These are phyloP conservation scores for Plasmodium coatneyi DNA, from an alignment of 169 alveolate species.

Conservation along the genomic window DNA sequence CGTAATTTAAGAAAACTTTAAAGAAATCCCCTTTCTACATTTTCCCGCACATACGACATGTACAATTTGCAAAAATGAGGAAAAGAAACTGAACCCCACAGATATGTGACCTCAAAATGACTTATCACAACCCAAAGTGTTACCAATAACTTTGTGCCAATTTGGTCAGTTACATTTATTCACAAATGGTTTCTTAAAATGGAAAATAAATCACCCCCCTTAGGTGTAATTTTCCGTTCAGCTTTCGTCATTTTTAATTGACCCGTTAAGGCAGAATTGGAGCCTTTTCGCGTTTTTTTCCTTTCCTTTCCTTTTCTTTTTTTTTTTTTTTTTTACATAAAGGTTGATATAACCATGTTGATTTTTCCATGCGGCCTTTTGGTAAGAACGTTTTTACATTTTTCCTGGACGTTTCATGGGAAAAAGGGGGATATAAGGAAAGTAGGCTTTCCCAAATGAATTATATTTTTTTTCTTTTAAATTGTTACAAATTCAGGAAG, in stretches of 20 bases:
- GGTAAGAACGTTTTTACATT: neutral
- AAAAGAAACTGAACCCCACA: neutral
- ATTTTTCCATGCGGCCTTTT: neutral
- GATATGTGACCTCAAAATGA: neutral
- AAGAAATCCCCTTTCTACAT: neutral
- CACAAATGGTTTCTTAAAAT: neutral
- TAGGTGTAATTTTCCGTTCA: neutral
- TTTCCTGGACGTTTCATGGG: neutral
- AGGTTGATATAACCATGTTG: neutral
- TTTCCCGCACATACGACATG: neutral
- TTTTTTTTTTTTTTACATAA: neutral
- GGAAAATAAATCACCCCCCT: neutral
- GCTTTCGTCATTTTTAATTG: neutral
- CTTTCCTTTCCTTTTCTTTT: too few relatives aligned
- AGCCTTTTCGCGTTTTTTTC: neutral
- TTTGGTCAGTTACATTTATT: neutral
- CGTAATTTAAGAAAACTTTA: neutral
- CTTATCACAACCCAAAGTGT: neutral
- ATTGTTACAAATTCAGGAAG: neutral
- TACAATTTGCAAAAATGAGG: neutral
- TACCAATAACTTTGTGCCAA: neutral
- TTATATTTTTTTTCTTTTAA: neutral
- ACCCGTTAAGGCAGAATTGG: neutral
- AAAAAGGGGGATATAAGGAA: neutral
- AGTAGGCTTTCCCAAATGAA: neutral